Evolutionary conservation across 2,329 filamentous ascomycete genomes (phyloP).

Genomic region (Pyrenochaeta sp.): DNA sequence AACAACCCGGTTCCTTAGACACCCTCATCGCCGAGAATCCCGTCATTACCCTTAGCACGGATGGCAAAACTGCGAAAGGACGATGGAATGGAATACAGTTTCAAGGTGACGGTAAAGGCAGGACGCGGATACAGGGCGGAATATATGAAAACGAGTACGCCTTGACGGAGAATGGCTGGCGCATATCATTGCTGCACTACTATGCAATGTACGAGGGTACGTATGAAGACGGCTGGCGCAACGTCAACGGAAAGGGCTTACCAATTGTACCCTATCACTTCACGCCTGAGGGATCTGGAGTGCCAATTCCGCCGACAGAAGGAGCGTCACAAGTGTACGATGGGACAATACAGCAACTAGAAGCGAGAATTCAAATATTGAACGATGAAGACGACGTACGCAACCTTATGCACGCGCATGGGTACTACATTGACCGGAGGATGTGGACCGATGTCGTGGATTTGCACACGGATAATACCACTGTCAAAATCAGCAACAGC

Average conservation of each 20-base stretch:
- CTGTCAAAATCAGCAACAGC: slow-evolving; percentile 13
- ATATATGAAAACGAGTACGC: slow-evolving; percentile 36
- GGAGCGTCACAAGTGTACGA: slow-evolving; percentile 16
- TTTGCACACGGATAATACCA: slow-evolving; percentile 23
- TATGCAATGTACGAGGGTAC: slow-evolving; percentile 31
- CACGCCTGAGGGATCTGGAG: slow-evolving; percentile 27
- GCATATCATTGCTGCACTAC: slow-evolving; percentile 28
- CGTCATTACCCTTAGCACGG: slow-evolving; percentile 24
- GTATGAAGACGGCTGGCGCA: slow-evolving; percentile 31
- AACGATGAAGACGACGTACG: slow-evolving; percentile 36
- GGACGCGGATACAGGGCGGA: slow-evolving; percentile 31
- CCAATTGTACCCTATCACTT: slow-evolving; percentile 35
- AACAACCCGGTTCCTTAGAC: slow-evolving; percentile 23
- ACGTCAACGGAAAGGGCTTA: slow-evolving; percentile 22
- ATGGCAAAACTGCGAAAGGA: slow-evolving; percentile 29
- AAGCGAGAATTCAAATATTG: slow-evolving; percentile 21
- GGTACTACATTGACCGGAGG: slow-evolving; percentile 34
- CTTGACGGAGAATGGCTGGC: slow-evolving; percentile 20
- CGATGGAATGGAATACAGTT: slow-evolving; percentile 38
- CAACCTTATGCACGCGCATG: slow-evolving; percentile 35
- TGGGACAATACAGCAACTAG: slow-evolving; percentile 18
- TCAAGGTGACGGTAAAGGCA: slow-evolving; percentile 27
- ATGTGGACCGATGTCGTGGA: slow-evolving; percentile 40
- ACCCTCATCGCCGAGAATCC: slow-evolving; percentile 32
- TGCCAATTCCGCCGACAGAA: slow-evolving; percentile 23